Base-by-base conservation (phyloP, 2,329 filamentous ascomycete species). In the Ceratocystis huliohia region DNA sequence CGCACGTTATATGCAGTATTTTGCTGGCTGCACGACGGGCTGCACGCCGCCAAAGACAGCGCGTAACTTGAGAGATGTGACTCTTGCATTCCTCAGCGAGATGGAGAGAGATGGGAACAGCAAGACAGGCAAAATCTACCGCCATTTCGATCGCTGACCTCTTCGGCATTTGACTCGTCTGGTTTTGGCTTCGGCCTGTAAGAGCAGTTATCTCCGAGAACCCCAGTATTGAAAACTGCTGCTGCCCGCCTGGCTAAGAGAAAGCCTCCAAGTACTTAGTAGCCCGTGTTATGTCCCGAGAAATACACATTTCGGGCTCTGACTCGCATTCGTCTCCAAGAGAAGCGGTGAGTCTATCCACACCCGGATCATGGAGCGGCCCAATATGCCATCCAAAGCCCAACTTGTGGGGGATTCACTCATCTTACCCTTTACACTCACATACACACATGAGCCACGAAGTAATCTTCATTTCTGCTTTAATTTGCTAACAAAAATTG, bases 21-120 rank as follows among this genome's bases (percentile, higher is more conserved):
- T n/a, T 37, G 56, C 56, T 59, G 56, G 56, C 56, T 25, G 56
- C 53, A 59, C 53, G 53, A 15, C 53, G 28, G 53, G 53, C 28
- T 25, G 53, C 56, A 59, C 56, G 56, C 28, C 33, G 56, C 56
- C 56, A 59, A 59, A 59, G 56, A 37, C 20, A 59, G 53, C 25
- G 53, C 53, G 20, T 57, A 30, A 17, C 53, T 15, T 5, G 22
- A 57, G 25, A 57, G 28, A 20, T 59, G 56, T 37, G 56, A 59
- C 56, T 59, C 15, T 59, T 59, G 15, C 48, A 28, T 22, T 22
- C 48, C 20, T 10, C 48, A 53, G 22, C 20, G 25, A 53, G 10
- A 41, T 41, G 37, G 37, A 41, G 37, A 15, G 4, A 41, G 37
- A 41, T 15, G 37, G 37, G 37, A 41, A 1, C 37, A 13, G 4